Base-by-base conservation (phyloP, 768 basidiomycete genomes). In the Boletus bicolor region DNA sequence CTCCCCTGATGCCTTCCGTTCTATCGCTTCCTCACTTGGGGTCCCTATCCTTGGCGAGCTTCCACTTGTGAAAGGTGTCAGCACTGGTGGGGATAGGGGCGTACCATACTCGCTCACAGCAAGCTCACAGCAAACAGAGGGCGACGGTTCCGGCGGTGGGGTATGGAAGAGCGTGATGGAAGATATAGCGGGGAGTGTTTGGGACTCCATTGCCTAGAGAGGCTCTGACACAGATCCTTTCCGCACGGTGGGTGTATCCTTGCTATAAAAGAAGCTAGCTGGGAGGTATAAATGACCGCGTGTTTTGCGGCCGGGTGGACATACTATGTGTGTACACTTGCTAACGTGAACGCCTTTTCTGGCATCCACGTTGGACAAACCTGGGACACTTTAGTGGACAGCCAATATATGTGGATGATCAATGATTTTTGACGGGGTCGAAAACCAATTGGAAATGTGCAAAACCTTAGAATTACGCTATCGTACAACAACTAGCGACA, bases 41-140 rank as follows among this genome's bases (percentile, higher is more conserved):
- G 76, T 91, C 10, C 73, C 81, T 15, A 73, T 95, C 2, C 79
- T 97, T 17, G 92, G 86, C 0, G 87, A 92, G 64, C 75, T 98
- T 14, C 93, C 93, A 0, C 78, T 98, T 19, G 86, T 91, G 7
- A 78, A 84, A 2, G 82, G 79, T 0, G 85, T 96, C 15, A 93
- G 91, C 64, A 68, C 68, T 9, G 80, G 83, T 8, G 86, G 91
- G 3, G 94, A 96, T 64, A 70, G 62, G 0, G 92, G 94, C 0
- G 65, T 79, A 9, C 84, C 87, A 3, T 86, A 80, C 54, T 68
- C 64, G 14, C 70, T 79, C 24, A 55, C 61, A 2, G 42, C 64
- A 28, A 58, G 54, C 17, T 54, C 56, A 21, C 51, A 55, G 10
- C 59, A 62, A 32, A 8, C 49, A 10, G 56, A 57, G 7, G 54